phyloP scores from a whole-genome alignment of 164 flowering plant species.

The Cinnamomum micranthum region DNA sequence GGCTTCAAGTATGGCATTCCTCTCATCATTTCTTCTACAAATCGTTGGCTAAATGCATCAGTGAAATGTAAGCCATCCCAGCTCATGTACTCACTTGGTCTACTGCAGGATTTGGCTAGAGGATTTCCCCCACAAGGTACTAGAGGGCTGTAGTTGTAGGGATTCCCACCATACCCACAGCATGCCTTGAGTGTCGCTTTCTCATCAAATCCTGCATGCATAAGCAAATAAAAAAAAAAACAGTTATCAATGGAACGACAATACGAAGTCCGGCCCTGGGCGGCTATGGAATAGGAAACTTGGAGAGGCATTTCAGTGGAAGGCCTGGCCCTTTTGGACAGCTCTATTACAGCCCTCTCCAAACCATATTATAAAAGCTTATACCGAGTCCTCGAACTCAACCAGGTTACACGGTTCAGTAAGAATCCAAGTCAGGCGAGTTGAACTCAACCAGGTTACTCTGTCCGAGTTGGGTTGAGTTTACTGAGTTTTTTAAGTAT shows the following conservation, averaged over 20 bases:
- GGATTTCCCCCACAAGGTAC: conserved; percentile 16
- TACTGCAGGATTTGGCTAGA: conserved; percentile 20
- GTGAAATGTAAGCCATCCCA: conserved; percentile 26
- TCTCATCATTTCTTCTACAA: conserved; percentile 19
- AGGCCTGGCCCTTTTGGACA: too few relatives aligned
- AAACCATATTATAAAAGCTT: too few relatives aligned
- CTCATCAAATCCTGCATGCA: conserved; percentile 21
- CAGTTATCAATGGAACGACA: not conserved
- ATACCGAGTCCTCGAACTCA: too few relatives aligned
- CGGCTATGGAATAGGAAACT: too few relatives aligned
- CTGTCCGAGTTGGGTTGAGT: too few relatives aligned
- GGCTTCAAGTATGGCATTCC: not conserved
- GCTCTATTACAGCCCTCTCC: too few relatives aligned
- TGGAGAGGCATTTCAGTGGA: too few relatives aligned
- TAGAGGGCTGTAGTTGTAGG: conserved; percentile 19
- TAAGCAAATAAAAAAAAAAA: not conserved
- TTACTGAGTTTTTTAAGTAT: not conserved
- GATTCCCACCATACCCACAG: conserved; percentile 22
- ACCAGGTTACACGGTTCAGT: too few relatives aligned
- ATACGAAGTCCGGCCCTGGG: not conserved
- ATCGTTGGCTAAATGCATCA: conserved; percentile 17
- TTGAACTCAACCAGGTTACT: too few relatives aligned
- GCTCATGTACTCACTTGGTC: conserved; percentile 19
- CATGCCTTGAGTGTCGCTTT: conserved; percentile 19
- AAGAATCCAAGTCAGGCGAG: too few relatives aligned